Evolutionary conservation across 2,329 filamentous ascomycete genomes (phyloP).

Genomic region (Didymella sp.): DNA sequence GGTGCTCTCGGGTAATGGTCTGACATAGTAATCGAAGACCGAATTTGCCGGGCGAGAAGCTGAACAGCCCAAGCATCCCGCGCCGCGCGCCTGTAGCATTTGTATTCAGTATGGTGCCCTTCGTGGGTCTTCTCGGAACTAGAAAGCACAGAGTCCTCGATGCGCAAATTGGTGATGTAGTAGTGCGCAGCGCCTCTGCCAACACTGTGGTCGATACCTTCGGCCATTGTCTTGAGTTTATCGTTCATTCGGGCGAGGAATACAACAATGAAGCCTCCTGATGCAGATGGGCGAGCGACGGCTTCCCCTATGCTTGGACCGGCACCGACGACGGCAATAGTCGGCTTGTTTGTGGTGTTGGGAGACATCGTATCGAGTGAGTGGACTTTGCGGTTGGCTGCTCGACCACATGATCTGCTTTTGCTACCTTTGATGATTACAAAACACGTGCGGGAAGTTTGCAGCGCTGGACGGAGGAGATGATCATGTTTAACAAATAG

Average conservation of each 20-base stretch:
- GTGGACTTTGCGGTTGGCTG: not conserved
- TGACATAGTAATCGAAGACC: conserved; percentile 22
- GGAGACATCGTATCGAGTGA: not conserved
- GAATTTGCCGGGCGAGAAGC: conserved; percentile 31
- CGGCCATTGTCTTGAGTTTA: conserved; percentile 27
- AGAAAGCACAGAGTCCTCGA: conserved; percentile 20
- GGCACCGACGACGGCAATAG: conserved; percentile 32
- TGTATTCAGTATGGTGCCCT: conserved; percentile 29
- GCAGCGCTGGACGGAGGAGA: not conserved
- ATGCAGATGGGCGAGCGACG: conserved; percentile 30
- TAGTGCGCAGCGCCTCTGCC: not conserved
- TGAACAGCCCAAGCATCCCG: conserved; percentile 25
- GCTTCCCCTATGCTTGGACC: conserved; percentile 36
- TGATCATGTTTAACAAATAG: too few relatives aligned
- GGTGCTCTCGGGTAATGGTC: conserved; percentile 17
- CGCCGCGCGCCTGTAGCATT: conserved; percentile 28
- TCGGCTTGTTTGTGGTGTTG: conserved; percentile 24
- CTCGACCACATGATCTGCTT: too few relatives aligned
- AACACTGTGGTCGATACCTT: conserved; percentile 5
- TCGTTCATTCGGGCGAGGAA: conserved; percentile 33
- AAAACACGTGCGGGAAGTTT: not conserved
- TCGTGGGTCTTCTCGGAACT: too few relatives aligned
- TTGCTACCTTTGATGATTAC: not conserved
- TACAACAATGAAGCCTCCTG: conserved; percentile 29
- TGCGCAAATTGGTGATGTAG: not conserved